Evolutionary conservation across 2,329 filamentous ascomycete genomes (phyloP).

Genomic region (Botrytis byssoidea): DNA sequence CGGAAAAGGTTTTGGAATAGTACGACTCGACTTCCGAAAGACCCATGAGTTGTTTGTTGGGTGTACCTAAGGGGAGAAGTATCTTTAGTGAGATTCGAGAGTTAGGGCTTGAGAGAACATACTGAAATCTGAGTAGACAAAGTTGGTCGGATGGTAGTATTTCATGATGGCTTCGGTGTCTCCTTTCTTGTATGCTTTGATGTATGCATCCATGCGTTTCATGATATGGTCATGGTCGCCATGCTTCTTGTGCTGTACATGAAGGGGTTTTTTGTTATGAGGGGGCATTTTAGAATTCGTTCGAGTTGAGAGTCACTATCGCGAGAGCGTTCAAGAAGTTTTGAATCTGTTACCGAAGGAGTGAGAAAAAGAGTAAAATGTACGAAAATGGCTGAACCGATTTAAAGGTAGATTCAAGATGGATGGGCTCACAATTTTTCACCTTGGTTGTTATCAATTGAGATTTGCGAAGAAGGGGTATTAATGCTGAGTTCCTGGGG

Average conservation of each 20-base stretch:
- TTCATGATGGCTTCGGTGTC: slow-evolving; percentile 14
- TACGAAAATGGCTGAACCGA: not conserved
- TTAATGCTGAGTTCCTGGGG: not conserved
- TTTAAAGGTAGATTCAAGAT: too few relatives aligned
- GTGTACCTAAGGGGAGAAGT: not conserved
- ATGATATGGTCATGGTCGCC: not conserved
- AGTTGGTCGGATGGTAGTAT: slow-evolving; percentile 12
- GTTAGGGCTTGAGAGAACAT: not conserved
- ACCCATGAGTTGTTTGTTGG: not conserved
- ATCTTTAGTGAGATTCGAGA: not conserved
- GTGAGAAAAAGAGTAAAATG: not conserved
- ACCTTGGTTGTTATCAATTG: not conserved
- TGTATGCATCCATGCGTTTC: slow-evolving; percentile 15
- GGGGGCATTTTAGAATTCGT: not conserved
- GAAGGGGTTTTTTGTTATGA: not conserved
- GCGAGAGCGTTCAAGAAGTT: not conserved
- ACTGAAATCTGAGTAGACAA: slow-evolving; percentile 17
- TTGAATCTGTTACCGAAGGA: not conserved
- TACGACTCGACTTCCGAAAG: not conserved
- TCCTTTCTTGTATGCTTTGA: slow-evolving; percentile 3
- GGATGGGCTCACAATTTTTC: not conserved
- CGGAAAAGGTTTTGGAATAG: not conserved
- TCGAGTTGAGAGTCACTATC: not conserved
- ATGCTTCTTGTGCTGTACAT: slow-evolving; percentile 3
- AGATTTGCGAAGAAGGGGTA: not conserved